Evolutionary conservation across 352 stramenopile species (phyloP), one percentile per base, ranked within the genome.

Genomic region (Phytopythium vexans): DNA sequence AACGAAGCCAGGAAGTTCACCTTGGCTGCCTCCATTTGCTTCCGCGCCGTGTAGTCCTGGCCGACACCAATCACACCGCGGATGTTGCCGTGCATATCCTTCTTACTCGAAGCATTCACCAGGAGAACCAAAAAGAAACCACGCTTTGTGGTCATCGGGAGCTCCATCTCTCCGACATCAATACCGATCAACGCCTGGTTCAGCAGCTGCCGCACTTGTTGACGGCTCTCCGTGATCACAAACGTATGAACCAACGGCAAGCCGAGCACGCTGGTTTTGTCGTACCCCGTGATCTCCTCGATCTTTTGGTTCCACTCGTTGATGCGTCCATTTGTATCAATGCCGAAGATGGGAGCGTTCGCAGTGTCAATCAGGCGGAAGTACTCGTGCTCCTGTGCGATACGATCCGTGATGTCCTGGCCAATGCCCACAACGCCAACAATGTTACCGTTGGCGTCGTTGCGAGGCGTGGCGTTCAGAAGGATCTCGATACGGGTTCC

Each of bases 31-130:
- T 94, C 82, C 84, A 92, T 92, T 41, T 92, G 80, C 54, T 92
- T 92, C 15, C 83, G 70, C 2, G 82, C 84, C 9, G 93, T 97
- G 55, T 98, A 92, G 62, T 98, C 92, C 68, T 98, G 91, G 9
- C 87, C 89, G 41, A 98, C 88, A 57, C 84, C 85, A 48, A 98
- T 95, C 27, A 97, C 90, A 47, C 92, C 93, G 38, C 94, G 86
- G 58, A 97, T 88, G 50, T 95, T 96, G 27, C 89, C 88, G 34
- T 97, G 86, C 68, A 88, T 88, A 58, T 97, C 89, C 49, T 95
- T 92, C 51, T 95, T 94, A 41, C 81, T 92, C 0, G 82, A 92
- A 0, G 82, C 82, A 43, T 92, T 94, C 35, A 92, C 84, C 40
- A 92, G 64, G 4, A 92, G 56, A 37, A 92, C 51, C 48, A 94